Evolutionary conservation across 768 basidiomycete genomes (phyloP), one percentile per base, ranked within the genome.

Genomic region (Suillus plorans): DNA sequence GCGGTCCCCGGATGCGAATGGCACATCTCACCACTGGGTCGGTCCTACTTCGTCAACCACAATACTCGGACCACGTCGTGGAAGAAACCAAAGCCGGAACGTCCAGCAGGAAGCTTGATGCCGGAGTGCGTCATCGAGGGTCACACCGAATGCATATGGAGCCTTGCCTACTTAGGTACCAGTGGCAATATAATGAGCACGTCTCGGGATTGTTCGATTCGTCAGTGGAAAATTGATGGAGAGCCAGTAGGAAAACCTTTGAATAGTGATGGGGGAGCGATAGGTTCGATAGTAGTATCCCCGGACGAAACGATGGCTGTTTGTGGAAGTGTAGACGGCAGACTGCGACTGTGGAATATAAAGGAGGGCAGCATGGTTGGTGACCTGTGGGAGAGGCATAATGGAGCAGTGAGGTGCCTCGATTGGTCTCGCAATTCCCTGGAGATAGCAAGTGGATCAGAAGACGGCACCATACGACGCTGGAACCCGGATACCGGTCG

Each of bases 401-500:
- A 12, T 50, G 12, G 1, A 14, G 13, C 13, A 50, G 9, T 14
- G 49, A 25, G 22, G 13, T 50, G 49, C 22, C 49, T 50, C 2
- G 3, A 50, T 50, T 14, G 13, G 49, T 50, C 22, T 25, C 22
- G 22, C 49, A 50, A 50, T 10, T 5, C 22, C 49, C 25, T 6
- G 22, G 22, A 50, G 14, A 25, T 50, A 50, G 22, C 25, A 50
- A 25, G 49, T 50, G 9, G 22, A 25, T 50, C 13, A 1, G 13
- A 42, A 7, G 63, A 71, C 37, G 66, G 47, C 4, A 63, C 62
- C 10, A 66, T 69, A 10, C 42, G 62, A 14, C 31, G 67, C 3
- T 72, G 69, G 64, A 62, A 70, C 28, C 45, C 55, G 5, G 22
- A 41, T 39, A 57, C 64, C 14, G 34, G 20, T 4, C 34, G 34